Evolutionary conservation across 2,329 filamentous ascomycete species (phyloP), one percentile per base, ranked within the genome.

Genomic region (Nothomitra cinnamomea): DNA sequence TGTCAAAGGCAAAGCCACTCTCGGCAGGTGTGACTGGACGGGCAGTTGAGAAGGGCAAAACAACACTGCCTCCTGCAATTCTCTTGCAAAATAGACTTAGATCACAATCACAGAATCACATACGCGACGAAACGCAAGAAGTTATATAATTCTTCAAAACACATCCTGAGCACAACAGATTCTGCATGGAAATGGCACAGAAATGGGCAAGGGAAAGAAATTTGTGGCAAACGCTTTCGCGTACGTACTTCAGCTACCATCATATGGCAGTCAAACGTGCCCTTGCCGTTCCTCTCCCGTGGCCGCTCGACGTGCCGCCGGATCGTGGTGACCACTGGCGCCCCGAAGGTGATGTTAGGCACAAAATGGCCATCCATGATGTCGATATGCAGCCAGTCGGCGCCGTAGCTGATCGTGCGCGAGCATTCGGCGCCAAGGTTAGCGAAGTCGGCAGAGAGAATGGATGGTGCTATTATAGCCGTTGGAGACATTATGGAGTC

Each of bases 211-310:
- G 38, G 38, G 15, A 41, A 41, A 6, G 38, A 13, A 41, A 32
- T 32, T 32, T 32, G 28, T 32, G 28, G 15, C 36, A 38, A 48
- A 36, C n/a, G 32, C n/a, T 35, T 55, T 22, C 24, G 24, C 35
- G n/a, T 50, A 56, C 70, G 61, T 75, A 90, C 87, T 83, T 98
- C 90, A 63, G 87, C 82, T 65, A 98, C 94, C 92, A 98, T 98
- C 92, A 98, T 96, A 71, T 98, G 92, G 76, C 92, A 98, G 70
- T 98, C 92, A 67, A 98, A 98, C 13, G 90, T 96, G 57, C 92
- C 92, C 61, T 82, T 85, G 53, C 85, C 88, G 60, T 83, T 74
- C 35, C 76, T 76, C 52, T 76, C 72, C 41, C 74, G 74, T 2
- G 88, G 89, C 60, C 77, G 76, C 55, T 87, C 82, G 62, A 98